Conservation (phyloP, 75 land plant species). For the Picea glauca region DNA sequence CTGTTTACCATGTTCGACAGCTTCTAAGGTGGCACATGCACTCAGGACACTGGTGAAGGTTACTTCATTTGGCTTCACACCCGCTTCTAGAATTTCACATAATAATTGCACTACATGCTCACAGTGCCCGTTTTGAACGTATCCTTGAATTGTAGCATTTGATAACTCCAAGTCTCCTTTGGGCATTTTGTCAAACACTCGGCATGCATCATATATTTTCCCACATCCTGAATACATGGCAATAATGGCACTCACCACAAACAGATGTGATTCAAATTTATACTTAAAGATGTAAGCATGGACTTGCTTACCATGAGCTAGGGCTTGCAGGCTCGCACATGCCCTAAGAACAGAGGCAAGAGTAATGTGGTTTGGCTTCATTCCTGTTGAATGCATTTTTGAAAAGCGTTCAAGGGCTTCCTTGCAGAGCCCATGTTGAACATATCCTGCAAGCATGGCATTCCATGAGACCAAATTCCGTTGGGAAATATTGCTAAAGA, state of each 20-base stretch:
- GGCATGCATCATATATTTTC: constrained; percentile 31
- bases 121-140: constrained; percentile 54
- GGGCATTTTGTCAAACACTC: constrained; percentile 35
- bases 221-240: constrained; percentile 64
- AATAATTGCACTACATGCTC: constrained; percentile 42
- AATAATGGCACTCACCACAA: constrained; percentile 15
- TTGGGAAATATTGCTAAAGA: constrained; percentile 29
- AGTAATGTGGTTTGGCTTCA: constrained; percentile 32
- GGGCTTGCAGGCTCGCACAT: constrained; percentile 19
- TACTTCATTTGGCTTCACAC: constrained; percentile 39
- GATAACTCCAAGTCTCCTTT: constrained; percentile 47
- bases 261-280: constrained; percentile 15
- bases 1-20: constrained; percentile 6
- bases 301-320: constrained; percentile 14
- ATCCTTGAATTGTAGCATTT: constrained; percentile 63
- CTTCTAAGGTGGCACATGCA: constrained; percentile 36
- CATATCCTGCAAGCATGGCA: constrained; percentile 52
- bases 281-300: constrained; percentile 11
- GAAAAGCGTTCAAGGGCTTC: constrained; percentile 44
- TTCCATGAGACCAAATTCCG: constrained; percentile 52
- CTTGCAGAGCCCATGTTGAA: constrained; percentile 19
- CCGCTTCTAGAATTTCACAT: constrained; percentile 36
- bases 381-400: constrained; percentile 29
- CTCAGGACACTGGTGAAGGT: constrained; percentile 52
- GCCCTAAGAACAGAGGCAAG: constrained; percentile 40